phyloP scores from a whole-genome alignment of 352 stramenopile species.

The Lagenidium giganteum region DNA sequence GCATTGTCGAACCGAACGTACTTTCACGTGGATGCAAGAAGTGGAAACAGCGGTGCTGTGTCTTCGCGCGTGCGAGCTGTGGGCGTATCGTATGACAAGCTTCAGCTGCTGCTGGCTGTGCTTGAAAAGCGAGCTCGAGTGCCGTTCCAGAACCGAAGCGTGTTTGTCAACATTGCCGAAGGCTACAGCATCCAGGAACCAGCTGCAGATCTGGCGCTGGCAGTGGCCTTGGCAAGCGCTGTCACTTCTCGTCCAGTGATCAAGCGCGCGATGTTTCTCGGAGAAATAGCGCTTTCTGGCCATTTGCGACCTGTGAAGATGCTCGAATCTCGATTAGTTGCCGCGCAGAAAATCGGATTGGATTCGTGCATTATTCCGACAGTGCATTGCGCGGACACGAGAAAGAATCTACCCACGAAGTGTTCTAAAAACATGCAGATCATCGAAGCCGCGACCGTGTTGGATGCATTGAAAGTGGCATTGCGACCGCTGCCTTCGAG shows the following conservation, averaged over 20 bases:
- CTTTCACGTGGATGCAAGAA: slow-evolving; percentile 23
- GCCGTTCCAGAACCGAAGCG: slow-evolving; percentile 70
- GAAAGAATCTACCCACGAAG: slow-evolving; percentile 37
- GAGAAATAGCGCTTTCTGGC: slow-evolving; percentile 75
- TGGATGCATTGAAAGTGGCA: slow-evolving; percentile 60
- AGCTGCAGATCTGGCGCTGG: slow-evolving; percentile 69
- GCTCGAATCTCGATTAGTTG: slow-evolving; percentile 72
- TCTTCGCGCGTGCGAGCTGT: slow-evolving; percentile 66
- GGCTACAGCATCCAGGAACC: slow-evolving; percentile 82
- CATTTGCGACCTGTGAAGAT: slow-evolving; percentile 78
- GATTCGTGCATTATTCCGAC: slow-evolving; percentile 68
- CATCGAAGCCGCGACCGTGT: slow-evolving; percentile 58
- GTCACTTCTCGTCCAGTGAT: slow-evolving; percentile 54
- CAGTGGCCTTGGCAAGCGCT: slow-evolving; percentile 67
- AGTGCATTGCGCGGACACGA: slow-evolving; percentile 36
- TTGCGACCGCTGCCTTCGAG: slow-evolving; percentile 23
- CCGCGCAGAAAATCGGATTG: slow-evolving; percentile 78
- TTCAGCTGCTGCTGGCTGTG: slow-evolving; percentile 93
- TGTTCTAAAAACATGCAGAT: slow-evolving; percentile 49
- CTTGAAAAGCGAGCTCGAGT: slow-evolving; percentile 90
- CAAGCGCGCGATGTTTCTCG: slow-evolving; percentile 56
- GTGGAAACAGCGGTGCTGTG: slow-evolving; percentile 24
- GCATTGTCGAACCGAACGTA: slow-evolving; percentile 80
- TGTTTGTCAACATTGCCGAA: slow-evolving; percentile 85
- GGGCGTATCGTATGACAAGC: slow-evolving; percentile 84